A percentile compares a stretch with the other conserved stretches of the same genome.
Evolutionary conservation across 108 stramenopile species (phyloP).

Genomic region (Cyclotella baltica): DNA sequence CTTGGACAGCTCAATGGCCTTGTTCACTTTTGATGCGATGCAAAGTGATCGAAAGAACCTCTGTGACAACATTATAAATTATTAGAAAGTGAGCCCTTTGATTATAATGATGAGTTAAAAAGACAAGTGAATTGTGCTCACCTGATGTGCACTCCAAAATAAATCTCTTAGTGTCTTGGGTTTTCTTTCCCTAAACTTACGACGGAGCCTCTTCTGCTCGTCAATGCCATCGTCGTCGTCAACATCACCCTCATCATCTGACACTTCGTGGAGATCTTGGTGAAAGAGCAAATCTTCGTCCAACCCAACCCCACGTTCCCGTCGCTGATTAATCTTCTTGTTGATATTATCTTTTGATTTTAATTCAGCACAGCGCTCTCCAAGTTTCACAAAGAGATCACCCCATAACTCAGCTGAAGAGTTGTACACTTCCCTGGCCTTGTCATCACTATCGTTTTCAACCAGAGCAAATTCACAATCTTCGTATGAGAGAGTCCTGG

Average conservation of each 20-base stretch:
- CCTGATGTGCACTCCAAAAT: constrained; percentile 72
- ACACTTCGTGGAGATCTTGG: constrained; percentile 17
- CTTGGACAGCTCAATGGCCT: constrained; percentile 56
- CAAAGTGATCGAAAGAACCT: constrained; percentile 73
- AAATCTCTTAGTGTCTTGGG: constrained; percentile 28
- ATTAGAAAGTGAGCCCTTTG: neutral
- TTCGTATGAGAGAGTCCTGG: constrained; percentile 69
- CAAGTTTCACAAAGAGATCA: constrained; percentile 41
- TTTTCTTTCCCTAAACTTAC: constrained; percentile 31
- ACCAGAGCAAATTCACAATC: constrained; percentile 71
- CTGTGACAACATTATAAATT: constrained; percentile 27
- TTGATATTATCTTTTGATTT: constrained; percentile 1
- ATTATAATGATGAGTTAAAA: neutral
- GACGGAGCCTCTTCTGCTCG: constrained; percentile 33
- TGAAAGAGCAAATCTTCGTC: constrained; percentile 19
- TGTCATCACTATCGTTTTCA: constrained; percentile 44
- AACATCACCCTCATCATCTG: constrained; percentile 29
- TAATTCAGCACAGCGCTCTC: constrained; percentile 26
- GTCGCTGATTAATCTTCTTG: constrained; percentile 8
- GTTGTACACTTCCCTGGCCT: constrained; percentile 50
- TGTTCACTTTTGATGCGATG: constrained; percentile 73
- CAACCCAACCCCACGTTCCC: neutral
- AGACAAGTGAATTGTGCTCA: neutral
- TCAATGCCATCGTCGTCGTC: constrained; percentile 24
- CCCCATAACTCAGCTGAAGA: constrained; percentile 64